phyloP scores from a whole-genome alignment of 73 alveolate species.

The Tetrahymena malaccensis region DNA sequence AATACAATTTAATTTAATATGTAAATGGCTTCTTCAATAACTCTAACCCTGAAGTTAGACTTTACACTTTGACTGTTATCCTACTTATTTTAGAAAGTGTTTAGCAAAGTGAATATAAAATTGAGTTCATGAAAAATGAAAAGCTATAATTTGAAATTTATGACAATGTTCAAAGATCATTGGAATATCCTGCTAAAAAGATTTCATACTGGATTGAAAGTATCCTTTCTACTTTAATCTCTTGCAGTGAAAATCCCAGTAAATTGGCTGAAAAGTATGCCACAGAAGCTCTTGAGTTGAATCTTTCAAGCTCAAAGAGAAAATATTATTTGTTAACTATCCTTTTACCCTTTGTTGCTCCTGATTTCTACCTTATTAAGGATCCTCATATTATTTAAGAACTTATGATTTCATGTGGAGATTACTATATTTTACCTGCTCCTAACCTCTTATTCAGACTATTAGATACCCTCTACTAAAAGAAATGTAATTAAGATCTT shows the following conservation, averaged over 20 bases:
- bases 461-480: background rate
- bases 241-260: background rate
- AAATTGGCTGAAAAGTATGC: background rate
- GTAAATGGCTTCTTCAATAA: background rate
- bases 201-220: background rate
- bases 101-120: background rate
- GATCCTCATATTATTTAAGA: background rate
- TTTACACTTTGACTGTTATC: background rate
- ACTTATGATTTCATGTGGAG: background rate
- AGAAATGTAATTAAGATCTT: background rate
- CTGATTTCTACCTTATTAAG: background rate
- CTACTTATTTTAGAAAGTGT: background rate
- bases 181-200: background rate
- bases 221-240: background rate
- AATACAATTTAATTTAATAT: background rate
- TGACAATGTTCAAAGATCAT: background rate
- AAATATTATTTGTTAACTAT: background rate
- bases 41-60: background rate
- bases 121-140: background rate
- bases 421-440: background rate
- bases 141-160: background rate
- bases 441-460: background rate
- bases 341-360: background rate
- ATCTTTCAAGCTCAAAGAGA: background rate
- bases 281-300: background rate